Evolutionary conservation across 805 yeast species (phyloP).

Genomic region (Candida maltosa): DNA sequence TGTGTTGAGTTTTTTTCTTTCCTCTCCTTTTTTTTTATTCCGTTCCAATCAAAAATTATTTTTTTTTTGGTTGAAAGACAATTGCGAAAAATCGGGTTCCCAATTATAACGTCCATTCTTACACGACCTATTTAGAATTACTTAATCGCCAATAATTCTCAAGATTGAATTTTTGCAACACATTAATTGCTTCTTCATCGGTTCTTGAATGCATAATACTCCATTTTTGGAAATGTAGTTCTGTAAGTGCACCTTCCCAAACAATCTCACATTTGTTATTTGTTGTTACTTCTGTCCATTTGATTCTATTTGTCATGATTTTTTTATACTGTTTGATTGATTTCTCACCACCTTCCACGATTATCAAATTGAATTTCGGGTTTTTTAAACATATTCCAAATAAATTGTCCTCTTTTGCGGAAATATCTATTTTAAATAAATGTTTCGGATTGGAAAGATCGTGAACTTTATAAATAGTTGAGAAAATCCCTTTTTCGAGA

Average conservation of each 20-base stretch:
- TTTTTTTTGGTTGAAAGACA: no score
- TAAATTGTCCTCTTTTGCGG: conserved; percentile 70
- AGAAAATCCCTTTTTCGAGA: conserved; percentile 46
- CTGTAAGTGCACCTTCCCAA: conserved; percentile 70
- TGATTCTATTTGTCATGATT: conserved; percentile 57
- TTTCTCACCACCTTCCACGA: conserved; percentile 74
- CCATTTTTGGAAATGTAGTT: conserved; percentile 64
- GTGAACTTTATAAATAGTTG: conserved; percentile 58
- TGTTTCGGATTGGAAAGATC: conserved; percentile 62
- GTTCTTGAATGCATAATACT: conserved; percentile 52
- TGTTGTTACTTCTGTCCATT: conserved; percentile 56
- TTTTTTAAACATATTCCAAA: conserved; percentile 58
- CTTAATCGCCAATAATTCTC: conserved; percentile 59
- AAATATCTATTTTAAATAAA: conserved; percentile 69
- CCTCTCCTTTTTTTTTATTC: background rate
- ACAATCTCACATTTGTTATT: conserved; percentile 46
- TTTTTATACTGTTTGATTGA: conserved; percentile 60
- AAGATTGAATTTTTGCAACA: conserved; percentile 48
- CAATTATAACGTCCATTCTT: no score
- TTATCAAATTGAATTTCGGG: conserved; percentile 50
- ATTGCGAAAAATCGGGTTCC: no score
- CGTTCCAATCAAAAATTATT: conserved; percentile 8
- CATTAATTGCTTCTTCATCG: conserved; percentile 48
- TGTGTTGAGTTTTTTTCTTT: conserved; percentile 1
- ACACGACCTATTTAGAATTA: background rate